Base-by-base conservation (phyloP, 2,329 filamentous ascomycete species). In the Ophiostoma fasciatum region DNA sequence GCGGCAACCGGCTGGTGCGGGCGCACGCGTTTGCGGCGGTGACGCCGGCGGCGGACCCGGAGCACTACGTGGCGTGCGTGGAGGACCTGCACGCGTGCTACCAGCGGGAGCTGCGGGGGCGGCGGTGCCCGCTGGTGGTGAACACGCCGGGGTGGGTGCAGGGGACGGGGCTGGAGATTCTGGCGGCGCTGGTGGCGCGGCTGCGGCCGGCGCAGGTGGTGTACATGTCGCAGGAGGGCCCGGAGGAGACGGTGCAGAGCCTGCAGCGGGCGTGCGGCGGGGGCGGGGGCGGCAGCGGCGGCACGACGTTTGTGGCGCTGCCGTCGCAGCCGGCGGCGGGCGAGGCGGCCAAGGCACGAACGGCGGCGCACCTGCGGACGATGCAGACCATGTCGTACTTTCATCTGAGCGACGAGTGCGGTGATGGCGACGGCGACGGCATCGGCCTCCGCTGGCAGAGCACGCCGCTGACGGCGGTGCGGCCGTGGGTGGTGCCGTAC, bases 381-480 rank as follows among this genome's bases (percentile, higher is more conserved):
- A 84, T 88, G 78, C 79, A 85, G 46, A 72, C 67, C n/a, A 76
- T 84, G 65, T 77, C 80, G 0, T 88, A 87, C 47, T 83, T 88
- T 48, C 82, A 88, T 49, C 45, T 61, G 9, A n/a, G n/a, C n/a
- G 48, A 54, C 6, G 3, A 26, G 6, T 13, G 27, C 7, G 28
- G 17, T 15, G 10, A 3, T 15, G 13, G 19, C 7, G 9, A 33
- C 3, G 26, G 14, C 9, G 7, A 4, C 30, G 25, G 19, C 7
- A 18, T 10, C 5, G 3, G 14, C 31, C 41, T 27, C 36, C 20
- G 31, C 34, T 82, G 74, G 69, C 57, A 66, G 35, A 41, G 62
- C 0, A 60, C 57, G 0, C 68, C 78, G 0, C 55, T 87, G 8
- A 70, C 70, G 1, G 57, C 60, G 0, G 46, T 67, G 7, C 52